A percentile compares a stretch with the other conserved stretches of the same genome.
phyloP scores from a whole-genome alignment of 306 rosid genomes.

The Trifolium subterraneum region DNA sequence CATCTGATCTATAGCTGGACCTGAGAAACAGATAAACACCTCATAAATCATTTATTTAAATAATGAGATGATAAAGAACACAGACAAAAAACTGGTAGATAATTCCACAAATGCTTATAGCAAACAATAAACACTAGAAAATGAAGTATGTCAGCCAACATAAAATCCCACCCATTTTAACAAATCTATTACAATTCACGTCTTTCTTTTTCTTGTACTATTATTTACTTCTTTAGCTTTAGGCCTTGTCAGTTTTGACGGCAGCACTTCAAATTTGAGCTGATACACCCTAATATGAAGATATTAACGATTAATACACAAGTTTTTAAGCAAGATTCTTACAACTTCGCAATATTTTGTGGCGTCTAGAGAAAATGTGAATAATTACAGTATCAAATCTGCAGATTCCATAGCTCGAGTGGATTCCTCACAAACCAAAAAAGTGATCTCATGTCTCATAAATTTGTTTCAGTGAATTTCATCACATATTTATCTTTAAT shows the following conservation, averaged over 20 bases:
- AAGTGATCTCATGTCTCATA: not conserved
- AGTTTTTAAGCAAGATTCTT: conserved; percentile 16
- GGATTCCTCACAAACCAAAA: conserved; percentile 8
- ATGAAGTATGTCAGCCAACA: conserved; percentile 19
- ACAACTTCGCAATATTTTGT: conserved; percentile 17
- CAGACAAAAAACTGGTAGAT: conserved; percentile 4
- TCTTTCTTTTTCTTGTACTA: not conserved
- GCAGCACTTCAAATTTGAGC: conserved; percentile 10
- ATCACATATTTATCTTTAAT: not conserved
- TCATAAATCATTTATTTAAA: conserved; percentile 31
- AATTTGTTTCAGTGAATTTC: conserved; percentile 19
- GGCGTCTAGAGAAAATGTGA: conserved; percentile 28
- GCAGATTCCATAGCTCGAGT: conserved; percentile 23
- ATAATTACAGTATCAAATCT: conserved; percentile 23
- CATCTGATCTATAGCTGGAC: conserved; percentile 76
- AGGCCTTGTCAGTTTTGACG: conserved; percentile 8
- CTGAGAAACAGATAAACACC: conserved; percentile 38
- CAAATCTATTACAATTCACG: not conserved
- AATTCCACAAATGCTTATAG: conserved; percentile 29
- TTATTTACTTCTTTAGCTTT: conserved; percentile 18
- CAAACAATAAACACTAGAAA: not conserved
- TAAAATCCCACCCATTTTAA: conserved; percentile 18
- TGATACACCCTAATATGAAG: not conserved
- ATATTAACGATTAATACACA: conserved; percentile 20
- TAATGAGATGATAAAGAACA: conserved; percentile 21